phyloP scores from a whole-genome alignment of 768 basidiomycete species.

The Phylloporus sp. region DNA sequence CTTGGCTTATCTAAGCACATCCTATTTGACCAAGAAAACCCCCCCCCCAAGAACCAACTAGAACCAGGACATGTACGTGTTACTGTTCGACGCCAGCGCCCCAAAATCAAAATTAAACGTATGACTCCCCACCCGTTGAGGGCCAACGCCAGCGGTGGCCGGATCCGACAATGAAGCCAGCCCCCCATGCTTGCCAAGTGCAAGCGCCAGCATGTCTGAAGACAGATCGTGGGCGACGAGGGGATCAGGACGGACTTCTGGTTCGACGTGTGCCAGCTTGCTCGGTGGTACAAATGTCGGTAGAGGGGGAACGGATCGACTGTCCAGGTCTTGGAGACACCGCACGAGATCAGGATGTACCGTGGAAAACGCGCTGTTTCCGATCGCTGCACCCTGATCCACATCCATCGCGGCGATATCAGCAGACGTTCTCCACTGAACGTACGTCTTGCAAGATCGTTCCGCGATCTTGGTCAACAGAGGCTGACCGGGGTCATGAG shows the following conservation, averaged over 20 bases:
- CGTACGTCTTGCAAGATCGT: constrained; percentile 45
- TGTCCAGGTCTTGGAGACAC: constrained; percentile 25
- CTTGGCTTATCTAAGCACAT: constrained; percentile 26
- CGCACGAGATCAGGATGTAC: constrained; percentile 23
- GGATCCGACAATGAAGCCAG: constrained; percentile 17
- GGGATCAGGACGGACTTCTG: constrained; percentile 17
- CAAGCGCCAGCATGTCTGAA: constrained; percentile 31
- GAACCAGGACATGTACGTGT: constrained; percentile 66
- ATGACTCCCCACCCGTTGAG: constrained; percentile 46
- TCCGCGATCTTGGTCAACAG: constrained; percentile 53
- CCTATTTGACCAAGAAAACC: constrained; percentile 9
- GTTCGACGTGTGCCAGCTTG: constrained; percentile 13
- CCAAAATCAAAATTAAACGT: constrained; percentile 63
- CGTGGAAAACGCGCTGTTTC: constrained; percentile 16
- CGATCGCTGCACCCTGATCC: constrained; percentile 16
- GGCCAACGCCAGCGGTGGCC: constrained; percentile 19
- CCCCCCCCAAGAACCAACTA: constrained; percentile 31
- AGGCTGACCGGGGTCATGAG: constrained; percentile 36
- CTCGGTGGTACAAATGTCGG: constrained; percentile 23
- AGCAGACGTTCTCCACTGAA: constrained; percentile 35
- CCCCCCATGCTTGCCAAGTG: constrained; percentile 28
- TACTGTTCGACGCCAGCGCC: constrained; percentile 49
- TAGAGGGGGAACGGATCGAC: constrained; percentile 15
- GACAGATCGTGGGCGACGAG: constrained; percentile 26
- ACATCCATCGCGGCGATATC: constrained; percentile 25